A percentile compares a stretch with the other conserved stretches of the same genome.
Conservation (phyloP, 129 eudicot genomes). For the Glebionis coronaria region DNA sequence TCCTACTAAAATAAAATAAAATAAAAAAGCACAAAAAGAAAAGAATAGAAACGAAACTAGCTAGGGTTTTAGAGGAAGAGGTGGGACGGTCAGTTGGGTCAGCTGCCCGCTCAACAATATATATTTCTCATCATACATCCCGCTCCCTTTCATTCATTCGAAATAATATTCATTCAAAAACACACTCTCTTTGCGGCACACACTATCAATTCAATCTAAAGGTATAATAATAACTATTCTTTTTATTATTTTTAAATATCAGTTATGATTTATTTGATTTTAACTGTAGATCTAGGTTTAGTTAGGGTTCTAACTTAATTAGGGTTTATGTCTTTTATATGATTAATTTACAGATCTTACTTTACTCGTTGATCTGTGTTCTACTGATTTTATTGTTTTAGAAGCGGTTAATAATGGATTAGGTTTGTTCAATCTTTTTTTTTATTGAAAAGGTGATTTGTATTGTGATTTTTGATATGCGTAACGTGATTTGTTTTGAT, state of each 20-base stretch:
- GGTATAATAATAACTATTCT: neutral
- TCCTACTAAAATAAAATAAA: neutral
- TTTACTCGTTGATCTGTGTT: neutral
- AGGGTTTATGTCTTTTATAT: constrained; percentile 14
- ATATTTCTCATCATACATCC: constrained; percentile 25
- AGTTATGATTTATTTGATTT: neutral
- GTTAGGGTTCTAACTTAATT: constrained; percentile 2
- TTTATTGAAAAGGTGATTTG: neutral
- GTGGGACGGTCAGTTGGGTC: constrained; percentile 41
- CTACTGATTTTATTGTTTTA: constrained; percentile 1
- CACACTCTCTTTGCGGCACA: neutral
- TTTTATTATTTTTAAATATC: neutral
- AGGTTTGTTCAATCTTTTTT: too few relatives aligned
- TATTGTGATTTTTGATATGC: constrained; percentile 8
- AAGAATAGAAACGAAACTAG: constrained; percentile 1
- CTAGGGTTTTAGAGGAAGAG: constrained; percentile 35
- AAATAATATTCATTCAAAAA: constrained; percentile 23
- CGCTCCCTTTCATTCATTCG: constrained; percentile 40
- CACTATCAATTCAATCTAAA: neutral
- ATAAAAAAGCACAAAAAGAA: neutral
- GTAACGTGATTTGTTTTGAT: neutral
- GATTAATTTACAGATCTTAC: constrained; percentile 21
- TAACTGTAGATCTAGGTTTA: constrained; percentile 5
- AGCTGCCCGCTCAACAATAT: constrained; percentile 29
- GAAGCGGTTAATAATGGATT: too few relatives aligned